Evolutionary conservation across 805 yeast genomes (phyloP).

Genomic region (Candida rishiriensis): DNA sequence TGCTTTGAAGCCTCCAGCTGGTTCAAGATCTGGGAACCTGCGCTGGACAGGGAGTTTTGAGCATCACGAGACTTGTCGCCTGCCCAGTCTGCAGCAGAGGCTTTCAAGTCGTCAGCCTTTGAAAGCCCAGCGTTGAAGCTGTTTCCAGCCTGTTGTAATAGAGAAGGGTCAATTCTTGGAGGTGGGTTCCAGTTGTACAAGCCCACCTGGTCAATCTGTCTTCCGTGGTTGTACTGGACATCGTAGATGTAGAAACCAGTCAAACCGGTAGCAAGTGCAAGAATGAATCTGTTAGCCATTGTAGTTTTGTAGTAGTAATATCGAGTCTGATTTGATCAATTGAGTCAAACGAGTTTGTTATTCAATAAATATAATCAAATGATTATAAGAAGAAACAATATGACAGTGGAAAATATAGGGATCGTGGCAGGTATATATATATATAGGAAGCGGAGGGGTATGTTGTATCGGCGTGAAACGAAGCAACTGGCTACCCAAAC

Average conservation of each 20-base stretch:
- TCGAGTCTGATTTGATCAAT: no score
- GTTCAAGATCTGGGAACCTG: conserved; percentile 12
- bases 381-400: no score
- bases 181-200: conserved; percentile 26
- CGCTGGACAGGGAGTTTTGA: conserved; percentile 12
- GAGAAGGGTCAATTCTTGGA: conserved; percentile 13
- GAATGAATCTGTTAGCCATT: conserved; percentile 16
- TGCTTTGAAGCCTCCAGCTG: conserved; percentile 12
- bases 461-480: no score
- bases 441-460: no score
- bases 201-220: conserved; percentile 20
- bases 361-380: no score
- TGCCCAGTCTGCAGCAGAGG: conserved; percentile 19
- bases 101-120: conserved; percentile 17
- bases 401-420: no score
- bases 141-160: conserved; percentile 4
- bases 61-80: conserved; percentile 15
- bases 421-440: neutral
- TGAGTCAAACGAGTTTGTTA: no score
- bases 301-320: no score
- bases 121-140: conserved; percentile 13
- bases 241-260: conserved; percentile 26
- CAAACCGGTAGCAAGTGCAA: conserved; percentile 23
- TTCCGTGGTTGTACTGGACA: conserved; percentile 25
- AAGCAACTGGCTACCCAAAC: neutral